phyloP scores from a whole-genome alignment of 2,329 filamentous ascomycete species.

The Colletotrichum trifolii region DNA sequence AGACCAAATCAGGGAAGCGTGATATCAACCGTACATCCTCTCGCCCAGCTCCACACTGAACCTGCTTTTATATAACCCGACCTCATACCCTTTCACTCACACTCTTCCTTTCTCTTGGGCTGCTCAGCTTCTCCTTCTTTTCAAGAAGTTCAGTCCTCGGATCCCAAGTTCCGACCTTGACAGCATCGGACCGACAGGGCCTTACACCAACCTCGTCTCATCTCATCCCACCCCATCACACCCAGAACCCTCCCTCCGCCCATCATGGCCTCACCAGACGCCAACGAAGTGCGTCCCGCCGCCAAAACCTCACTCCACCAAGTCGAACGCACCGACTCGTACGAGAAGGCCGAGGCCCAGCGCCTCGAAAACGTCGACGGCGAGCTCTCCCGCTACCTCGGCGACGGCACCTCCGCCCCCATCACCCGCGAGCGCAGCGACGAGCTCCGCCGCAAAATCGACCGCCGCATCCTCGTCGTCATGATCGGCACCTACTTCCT shows the following conservation, averaged over 20 bases:
- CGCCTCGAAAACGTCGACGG: constrained; percentile 63
- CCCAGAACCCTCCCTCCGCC: background rate
- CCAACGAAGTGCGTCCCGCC: constrained; percentile 34
- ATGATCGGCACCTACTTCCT: constrained; percentile 82
- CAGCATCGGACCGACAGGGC: background rate
- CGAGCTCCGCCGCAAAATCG: constrained; percentile 72
- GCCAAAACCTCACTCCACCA: constrained; percentile 43
- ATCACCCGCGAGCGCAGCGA: constrained; percentile 70
- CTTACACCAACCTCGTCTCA: background rate
- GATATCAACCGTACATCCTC: background rate
- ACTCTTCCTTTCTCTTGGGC: background rate
- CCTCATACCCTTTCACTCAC: background rate
- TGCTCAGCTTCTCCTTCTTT: constrained; percentile 13
- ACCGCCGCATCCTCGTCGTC: constrained; percentile 73
- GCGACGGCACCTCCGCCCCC: constrained; percentile 59
- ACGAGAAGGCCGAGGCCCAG: constrained; percentile 34
- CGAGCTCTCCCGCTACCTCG: constrained; percentile 77
- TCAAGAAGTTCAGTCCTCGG: background rate
- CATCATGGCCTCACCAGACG: constrained; percentile 35
- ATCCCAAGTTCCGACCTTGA: background rate
- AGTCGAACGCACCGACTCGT: constrained; percentile 40
- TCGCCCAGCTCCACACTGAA: constrained; percentile 5
- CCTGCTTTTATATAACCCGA: constrained; percentile 23
- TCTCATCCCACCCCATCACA: constrained; percentile 39
- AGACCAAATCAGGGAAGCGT: background rate